Base-by-base conservation (phyloP, 441 rosid genomes). In the Gossypium trilobum region DNA sequence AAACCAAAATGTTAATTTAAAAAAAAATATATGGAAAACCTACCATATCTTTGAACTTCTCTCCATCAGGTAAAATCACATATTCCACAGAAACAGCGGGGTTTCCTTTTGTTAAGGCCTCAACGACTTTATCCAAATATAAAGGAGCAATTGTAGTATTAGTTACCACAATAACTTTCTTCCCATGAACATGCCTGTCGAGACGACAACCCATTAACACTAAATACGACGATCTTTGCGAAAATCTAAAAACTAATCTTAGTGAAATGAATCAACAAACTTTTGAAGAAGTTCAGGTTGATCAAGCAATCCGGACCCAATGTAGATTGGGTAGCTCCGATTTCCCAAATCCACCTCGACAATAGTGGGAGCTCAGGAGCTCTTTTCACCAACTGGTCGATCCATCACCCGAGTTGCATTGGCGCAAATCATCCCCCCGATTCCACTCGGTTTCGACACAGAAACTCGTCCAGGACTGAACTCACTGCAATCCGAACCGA, bases 321-420 rank as follows among this genome's bases (percentile, higher is more conserved):
- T 92, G 68, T 92, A 91, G 72, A 92, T 92, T 55, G 97, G 98
- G 74, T 95, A 95, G 78, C 98, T 95, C 75, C 99, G 88, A 73
- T 77, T 55, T 4, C 98, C 98, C 81, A 95, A 85, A 83, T 91
- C 92, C 71, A 95, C 99, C 9, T 95, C 87, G 31, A 95, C 98
- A 70, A 86, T 67, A 0, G 93, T 88, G 64, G 96, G 92, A 74
- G 31, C 75, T 71, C 27, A 33, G 72, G 88, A 59, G 63, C 78
- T 79, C 50, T 82, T 71, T 25, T 81, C 81, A 42, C 77, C 52
- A 46, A 78, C 77, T 2, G 86, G 80, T 59, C 84, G 87, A 72
- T 87, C 91, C 85, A 92, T 82, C 65, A 88, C 88, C 70, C 77
- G 85, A 74, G 88, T 77, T 46, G 93, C 77, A 70, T 78, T 67